A percentile compares a stretch with the other conserved stretches of the same genome.
Conservation (phyloP, 352 stramenopile species). For the Phytophthora boehmeriae region DNA sequence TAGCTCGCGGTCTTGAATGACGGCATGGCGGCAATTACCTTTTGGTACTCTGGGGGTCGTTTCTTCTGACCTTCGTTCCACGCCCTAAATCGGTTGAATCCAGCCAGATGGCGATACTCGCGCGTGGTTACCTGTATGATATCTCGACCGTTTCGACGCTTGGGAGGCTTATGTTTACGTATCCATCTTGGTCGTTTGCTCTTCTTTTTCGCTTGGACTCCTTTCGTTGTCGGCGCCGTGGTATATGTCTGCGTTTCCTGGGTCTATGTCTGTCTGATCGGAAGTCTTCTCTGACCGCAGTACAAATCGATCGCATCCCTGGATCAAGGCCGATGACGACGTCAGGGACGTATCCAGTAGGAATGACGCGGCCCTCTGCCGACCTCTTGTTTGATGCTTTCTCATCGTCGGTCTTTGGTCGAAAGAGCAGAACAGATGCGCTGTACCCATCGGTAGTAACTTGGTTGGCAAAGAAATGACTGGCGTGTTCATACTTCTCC, state of each 20-base stretch:
- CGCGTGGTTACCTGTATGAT: constrained; percentile 7
- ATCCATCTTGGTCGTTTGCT: constrained; percentile 13
- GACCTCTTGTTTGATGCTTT: constrained; percentile 3
- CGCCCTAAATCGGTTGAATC: background rate
- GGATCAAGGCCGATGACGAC: constrained; percentile 22
- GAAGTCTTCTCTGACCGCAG: constrained; percentile 19
- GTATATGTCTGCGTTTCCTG: background rate
- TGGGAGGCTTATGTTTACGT: constrained; percentile 1
- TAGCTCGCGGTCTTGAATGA: constrained; percentile 27
- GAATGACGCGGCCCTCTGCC: background rate
- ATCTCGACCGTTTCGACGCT: constrained; percentile 14
- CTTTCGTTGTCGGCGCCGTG: background rate
- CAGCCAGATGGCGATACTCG: constrained; percentile 16
- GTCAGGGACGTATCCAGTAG: constrained; percentile 8
- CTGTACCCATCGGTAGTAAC: constrained; percentile 24
- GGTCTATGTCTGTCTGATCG: background rate
- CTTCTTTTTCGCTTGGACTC: background rate
- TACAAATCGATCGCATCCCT: constrained; percentile 15
- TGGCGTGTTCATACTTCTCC: constrained; percentile 20
- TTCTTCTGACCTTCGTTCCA: constrained; percentile 19
- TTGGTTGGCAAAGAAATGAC: constrained; percentile 25
- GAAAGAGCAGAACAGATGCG: constrained; percentile 15
- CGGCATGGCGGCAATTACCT: constrained; percentile 10
- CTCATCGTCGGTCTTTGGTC: constrained; percentile 15
- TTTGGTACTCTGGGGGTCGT: constrained; percentile 1